A percentile compares a stretch with the other conserved stretches of the same genome.
These are phyloP conservation scores for Fraxinus greggii DNA, from an alignment of 305 asterid genomes.

Conservation along the genomic window DNA sequence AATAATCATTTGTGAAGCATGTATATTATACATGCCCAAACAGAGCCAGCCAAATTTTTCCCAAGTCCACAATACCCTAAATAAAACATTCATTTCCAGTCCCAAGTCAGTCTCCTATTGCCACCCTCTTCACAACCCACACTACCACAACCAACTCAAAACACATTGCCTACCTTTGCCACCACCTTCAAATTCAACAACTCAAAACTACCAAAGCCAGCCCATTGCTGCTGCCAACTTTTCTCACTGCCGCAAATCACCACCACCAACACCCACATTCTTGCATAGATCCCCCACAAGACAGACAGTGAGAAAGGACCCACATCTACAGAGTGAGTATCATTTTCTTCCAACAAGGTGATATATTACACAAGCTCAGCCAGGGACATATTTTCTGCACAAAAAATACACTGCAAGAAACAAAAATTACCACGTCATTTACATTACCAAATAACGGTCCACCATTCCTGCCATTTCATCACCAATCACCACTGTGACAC, in stretches of 20 bases:
- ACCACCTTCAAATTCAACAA: neutral
- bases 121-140: neutral
- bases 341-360: neutral
- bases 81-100: neutral
- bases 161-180: neutral
- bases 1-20: neutral
- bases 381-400: neutral
- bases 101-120: neutral
- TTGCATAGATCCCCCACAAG: neutral
- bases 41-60: neutral
- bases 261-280: neutral
- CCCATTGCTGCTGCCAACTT: neutral
- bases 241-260: neutral
- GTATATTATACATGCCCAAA: neutral
- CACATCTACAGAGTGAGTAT: neutral
- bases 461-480: neutral
- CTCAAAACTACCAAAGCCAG: neutral
- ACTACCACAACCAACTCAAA: neutral
- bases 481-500: neutral
- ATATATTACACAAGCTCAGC: neutral
- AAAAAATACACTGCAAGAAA: neutral
- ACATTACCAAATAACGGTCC: neutral
- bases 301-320: neutral
- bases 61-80: neutral
- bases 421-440: neutral